Conservation (phyloP, 768 basidiomycete genomes). For the Termitomyces sp. region DNA sequence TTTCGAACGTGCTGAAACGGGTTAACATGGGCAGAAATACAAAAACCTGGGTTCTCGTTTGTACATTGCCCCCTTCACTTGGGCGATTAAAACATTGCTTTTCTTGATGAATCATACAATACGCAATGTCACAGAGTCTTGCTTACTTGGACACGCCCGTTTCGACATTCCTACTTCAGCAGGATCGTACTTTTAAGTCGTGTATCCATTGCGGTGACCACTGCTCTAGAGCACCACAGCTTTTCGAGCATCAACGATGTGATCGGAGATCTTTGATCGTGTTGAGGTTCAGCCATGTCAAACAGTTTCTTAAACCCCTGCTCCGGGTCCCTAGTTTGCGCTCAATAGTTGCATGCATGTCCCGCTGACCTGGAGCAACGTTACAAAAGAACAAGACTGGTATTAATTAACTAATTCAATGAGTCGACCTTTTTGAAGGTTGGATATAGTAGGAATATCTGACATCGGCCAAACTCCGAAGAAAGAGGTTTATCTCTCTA, state of each 20-base stretch:
- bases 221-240: neutral
- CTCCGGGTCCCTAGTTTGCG: neutral
- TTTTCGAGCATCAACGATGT: neutral
- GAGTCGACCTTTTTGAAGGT: no score
- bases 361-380: neutral
- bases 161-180: neutral
- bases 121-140: neutral
- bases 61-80: neutral
- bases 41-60: neutral
- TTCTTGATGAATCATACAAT: neutral
- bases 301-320: neutral
- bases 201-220: neutral
- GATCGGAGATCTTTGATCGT: neutral
- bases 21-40: neutral
- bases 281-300: no score
- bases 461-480: no score
- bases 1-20: slow-evolving; percentile 1
- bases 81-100: neutral
- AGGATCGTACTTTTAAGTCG: neutral
- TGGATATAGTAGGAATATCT: no score
- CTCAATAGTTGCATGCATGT: neutral
- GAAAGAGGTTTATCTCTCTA: no score
- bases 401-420: no score
- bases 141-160: neutral
- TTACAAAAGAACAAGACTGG: no score